Conservation (phyloP, 306 rosid genomes). For the Notholithocarpus densiflorus region DNA sequence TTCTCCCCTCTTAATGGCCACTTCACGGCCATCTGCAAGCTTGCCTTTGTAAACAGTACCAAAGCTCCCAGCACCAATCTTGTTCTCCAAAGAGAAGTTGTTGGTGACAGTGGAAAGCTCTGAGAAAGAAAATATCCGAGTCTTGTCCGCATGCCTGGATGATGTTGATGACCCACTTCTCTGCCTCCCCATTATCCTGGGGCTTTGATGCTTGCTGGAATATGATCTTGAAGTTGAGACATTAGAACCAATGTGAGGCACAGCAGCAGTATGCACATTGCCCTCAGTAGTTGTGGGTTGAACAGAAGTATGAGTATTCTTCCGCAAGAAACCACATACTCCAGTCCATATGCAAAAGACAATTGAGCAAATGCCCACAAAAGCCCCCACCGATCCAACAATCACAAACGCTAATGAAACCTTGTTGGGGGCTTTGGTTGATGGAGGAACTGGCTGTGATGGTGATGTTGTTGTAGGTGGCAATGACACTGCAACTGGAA, state of each 20-base stretch:
- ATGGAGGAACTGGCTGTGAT: not conserved
- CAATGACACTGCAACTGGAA: conserved; percentile 38
- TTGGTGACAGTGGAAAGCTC: conserved; percentile 36
- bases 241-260: not conserved
- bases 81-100: conserved; percentile 34
- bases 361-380: conserved; percentile 31
- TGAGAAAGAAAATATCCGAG: conserved; percentile 20
- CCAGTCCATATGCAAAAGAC: conserved; percentile 26
- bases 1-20: conserved; percentile 45
- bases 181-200: not conserved
- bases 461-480: conserved; percentile 6
- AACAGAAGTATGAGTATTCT: not conserved
- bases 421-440: conserved; percentile 23
- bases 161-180: conserved; percentile 22
- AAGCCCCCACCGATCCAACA: conserved; percentile 37
- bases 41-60: conserved; percentile 41
- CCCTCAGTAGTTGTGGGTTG: not conserved
- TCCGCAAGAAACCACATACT: not conserved
- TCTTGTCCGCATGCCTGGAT: conserved; percentile 17
- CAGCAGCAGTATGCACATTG: not conserved
- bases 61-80: conserved; percentile 48
- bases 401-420: conserved; percentile 27
- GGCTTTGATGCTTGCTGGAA: not conserved
- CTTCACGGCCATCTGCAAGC: conserved; percentile 42
- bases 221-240: not conserved